A percentile compares a stretch with the other conserved stretches of the same genome.
These are phyloP conservation scores for Ceriops zippeliana DNA, from an alignment of 345 rosid genomes.

Conservation along the genomic window DNA sequence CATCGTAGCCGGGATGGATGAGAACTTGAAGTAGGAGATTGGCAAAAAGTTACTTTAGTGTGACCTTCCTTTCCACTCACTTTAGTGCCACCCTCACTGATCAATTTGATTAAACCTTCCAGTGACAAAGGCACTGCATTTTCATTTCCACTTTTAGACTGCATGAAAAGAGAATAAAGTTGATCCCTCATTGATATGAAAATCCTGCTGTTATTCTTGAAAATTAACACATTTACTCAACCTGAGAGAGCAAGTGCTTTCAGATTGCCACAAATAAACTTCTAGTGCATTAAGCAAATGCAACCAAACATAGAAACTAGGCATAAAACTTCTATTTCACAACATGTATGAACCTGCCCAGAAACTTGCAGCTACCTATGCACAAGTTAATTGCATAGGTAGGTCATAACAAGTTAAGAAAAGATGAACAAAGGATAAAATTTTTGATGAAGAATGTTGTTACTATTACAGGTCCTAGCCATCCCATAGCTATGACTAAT, in stretches of 20 bases:
- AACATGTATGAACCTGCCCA: no score
- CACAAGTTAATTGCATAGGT: no score
- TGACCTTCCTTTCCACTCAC: slow-evolving; percentile 29
- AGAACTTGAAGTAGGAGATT: slow-evolving; percentile 33
- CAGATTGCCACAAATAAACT: neutral
- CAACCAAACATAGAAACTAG: neutral
- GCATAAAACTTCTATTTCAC: no score
- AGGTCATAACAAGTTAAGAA: no score
- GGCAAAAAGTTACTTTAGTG: slow-evolving; percentile 21
- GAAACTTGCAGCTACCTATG: no score
- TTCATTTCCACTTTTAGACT: slow-evolving; percentile 46
- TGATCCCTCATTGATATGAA: neutral
- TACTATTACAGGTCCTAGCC: no score
- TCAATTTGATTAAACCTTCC: slow-evolving; percentile 57
- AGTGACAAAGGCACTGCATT: slow-evolving; percentile 33
- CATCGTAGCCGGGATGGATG: slow-evolving; percentile 41
- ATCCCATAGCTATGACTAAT: no score
- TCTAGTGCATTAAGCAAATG: neutral
- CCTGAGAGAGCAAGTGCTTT: neutral
- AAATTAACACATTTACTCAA: neutral
- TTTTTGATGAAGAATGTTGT: no score
- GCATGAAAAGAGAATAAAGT: slow-evolving; percentile 20
- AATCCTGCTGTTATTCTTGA: neutral
- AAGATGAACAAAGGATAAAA: no score
- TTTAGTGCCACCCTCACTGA: slow-evolving; percentile 36